These are phyloP conservation scores for Lodderomyces elongisporus DNA, from an alignment of 1,139 yeast genomes.

Conservation along the genomic window DNA sequence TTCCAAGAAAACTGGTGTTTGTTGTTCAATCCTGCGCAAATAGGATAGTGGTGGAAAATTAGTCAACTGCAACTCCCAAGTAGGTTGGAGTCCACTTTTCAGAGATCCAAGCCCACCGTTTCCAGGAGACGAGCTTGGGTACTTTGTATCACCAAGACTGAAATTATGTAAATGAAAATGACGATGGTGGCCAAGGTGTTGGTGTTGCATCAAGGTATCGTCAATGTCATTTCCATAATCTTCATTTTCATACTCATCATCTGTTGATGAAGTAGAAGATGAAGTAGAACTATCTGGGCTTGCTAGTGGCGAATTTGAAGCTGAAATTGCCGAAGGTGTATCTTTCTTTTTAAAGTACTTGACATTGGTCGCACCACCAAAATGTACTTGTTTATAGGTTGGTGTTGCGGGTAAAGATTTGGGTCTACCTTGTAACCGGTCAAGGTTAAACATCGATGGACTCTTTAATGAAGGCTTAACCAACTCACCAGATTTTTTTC, in stretches of 20 bases:
- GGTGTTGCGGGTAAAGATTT: slow-evolving; percentile 74
- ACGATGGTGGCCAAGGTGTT: slow-evolving; percentile 11
- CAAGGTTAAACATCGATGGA: slow-evolving; percentile 23
- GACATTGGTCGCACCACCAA: slow-evolving; percentile 63
- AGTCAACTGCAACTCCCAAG: slow-evolving; percentile 49
- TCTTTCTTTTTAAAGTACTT: slow-evolving; percentile 69
- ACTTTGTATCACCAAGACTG: slow-evolving; percentile 19
- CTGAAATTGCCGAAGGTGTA: slow-evolving; percentile 70
- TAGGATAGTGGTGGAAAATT: slow-evolving; percentile 43
- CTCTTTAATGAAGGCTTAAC: slow-evolving; percentile 66
- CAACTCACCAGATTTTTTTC: slow-evolving; percentile 77
- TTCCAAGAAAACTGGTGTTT: slow-evolving; percentile 57
- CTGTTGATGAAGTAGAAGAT: slow-evolving; percentile 14
- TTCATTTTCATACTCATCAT: slow-evolving; percentile 18
- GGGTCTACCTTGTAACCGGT: slow-evolving; percentile 36
- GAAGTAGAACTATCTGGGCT: slow-evolving; percentile 17
- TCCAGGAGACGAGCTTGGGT: slow-evolving; percentile 14
- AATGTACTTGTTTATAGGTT: slow-evolving; percentile 70
- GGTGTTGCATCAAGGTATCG: not conserved
- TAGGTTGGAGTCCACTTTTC: too few relatives aligned
- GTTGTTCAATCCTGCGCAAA: slow-evolving; percentile 32
- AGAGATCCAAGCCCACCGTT: too few relatives aligned
- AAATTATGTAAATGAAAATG: slow-evolving; percentile 14
- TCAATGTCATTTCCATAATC: slow-evolving; percentile 16
- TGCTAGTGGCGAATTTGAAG: slow-evolving; percentile 50